phyloP scores from a whole-genome alignment of 2,329 filamentous ascomycete species.

The Fusarium verrucosum region DNA sequence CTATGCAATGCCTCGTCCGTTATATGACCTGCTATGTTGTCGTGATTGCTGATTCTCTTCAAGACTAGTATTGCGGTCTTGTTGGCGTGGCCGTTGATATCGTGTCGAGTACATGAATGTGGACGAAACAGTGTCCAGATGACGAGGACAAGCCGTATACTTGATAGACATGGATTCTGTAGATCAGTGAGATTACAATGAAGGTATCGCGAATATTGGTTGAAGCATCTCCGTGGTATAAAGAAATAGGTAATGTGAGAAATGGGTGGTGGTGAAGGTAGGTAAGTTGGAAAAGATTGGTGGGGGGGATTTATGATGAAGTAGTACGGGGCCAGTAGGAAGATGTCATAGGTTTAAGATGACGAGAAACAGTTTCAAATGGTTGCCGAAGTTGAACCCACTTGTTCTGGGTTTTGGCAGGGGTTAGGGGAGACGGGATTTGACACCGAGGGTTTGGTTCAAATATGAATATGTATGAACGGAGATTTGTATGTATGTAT shows the following conservation, averaged over 20 bases:
- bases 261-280: background rate
- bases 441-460: background rate
- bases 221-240: constrained; percentile 22
- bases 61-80: constrained; percentile 23
- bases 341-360: constrained; percentile 31
- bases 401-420: constrained; percentile 20
- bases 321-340: constrained; percentile 9
- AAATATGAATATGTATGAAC: no score
- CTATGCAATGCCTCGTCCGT: constrained; percentile 5
- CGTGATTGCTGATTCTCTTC: constrained; percentile 2
- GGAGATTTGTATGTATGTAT: background rate
- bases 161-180: constrained; percentile 39
- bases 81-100: constrained; percentile 32
- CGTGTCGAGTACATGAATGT: constrained; percentile 34
- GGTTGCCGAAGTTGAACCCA: constrained; percentile 26
- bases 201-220: background rate
- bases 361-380: constrained; percentile 19
- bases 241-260: background rate
- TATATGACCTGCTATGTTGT: constrained; percentile 3
- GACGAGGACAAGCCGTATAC: constrained; percentile 23
- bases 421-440: constrained; percentile 20
- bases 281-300: constrained; percentile 3
- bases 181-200: constrained; percentile 22
- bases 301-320: constrained; percentile 18
- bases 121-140: constrained; percentile 23